A percentile compares a stretch with the other conserved stretches of the same genome.
These are phyloP conservation scores for Phialophora verrucosa DNA, from an alignment of 2,329 filamentous ascomycete genomes.

Conservation along the genomic window DNA sequence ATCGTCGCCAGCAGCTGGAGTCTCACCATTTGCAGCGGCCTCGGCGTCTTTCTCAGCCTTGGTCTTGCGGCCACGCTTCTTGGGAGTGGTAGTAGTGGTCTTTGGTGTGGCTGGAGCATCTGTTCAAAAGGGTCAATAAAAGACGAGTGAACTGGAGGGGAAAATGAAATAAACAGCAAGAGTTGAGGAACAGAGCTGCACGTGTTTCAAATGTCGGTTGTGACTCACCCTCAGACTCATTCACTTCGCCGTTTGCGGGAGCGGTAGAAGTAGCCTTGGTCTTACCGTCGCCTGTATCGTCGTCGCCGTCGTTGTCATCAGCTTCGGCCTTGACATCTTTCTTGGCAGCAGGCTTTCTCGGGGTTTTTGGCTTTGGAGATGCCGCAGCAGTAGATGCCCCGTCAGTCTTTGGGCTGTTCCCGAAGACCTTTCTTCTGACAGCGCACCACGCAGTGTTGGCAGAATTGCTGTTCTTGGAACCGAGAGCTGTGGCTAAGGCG, in stretches of 20 bases:
- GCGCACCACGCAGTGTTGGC: constrained; percentile 46
- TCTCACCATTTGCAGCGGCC: constrained; percentile 28
- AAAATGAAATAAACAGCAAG: background rate
- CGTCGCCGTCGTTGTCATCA: background rate
- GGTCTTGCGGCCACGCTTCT: constrained; percentile 34
- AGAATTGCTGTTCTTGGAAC: constrained; percentile 46
- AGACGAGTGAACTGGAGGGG: background rate
- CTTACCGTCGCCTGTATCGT: background rate
- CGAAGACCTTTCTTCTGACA: constrained; percentile 48
- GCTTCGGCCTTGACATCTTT: constrained; percentile 15
- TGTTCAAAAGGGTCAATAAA: background rate
- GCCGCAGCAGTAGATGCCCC: constrained; percentile 11
- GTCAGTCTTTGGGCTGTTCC: constrained; percentile 8
- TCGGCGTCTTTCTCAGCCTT: constrained; percentile 36
- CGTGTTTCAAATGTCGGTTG: background rate
- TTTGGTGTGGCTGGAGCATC: constrained; percentile 26
- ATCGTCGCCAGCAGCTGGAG: constrained; percentile 12
- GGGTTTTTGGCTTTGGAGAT: constrained; percentile 35
- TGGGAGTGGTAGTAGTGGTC: constrained; percentile 16
- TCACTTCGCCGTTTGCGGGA: background rate
- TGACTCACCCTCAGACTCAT: constrained; percentile 15
- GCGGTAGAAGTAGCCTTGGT: constrained; percentile 18
- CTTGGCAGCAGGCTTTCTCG: constrained; percentile 19
- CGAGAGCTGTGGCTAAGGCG: constrained; percentile 45
- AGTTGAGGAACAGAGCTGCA: background rate